A percentile compares a stretch with the other conserved stretches of the same genome.
These are phyloP conservation scores for Vitis vinifera DNA, from an alignment of 164 flowering plant genomes.

Conservation along the genomic window DNA sequence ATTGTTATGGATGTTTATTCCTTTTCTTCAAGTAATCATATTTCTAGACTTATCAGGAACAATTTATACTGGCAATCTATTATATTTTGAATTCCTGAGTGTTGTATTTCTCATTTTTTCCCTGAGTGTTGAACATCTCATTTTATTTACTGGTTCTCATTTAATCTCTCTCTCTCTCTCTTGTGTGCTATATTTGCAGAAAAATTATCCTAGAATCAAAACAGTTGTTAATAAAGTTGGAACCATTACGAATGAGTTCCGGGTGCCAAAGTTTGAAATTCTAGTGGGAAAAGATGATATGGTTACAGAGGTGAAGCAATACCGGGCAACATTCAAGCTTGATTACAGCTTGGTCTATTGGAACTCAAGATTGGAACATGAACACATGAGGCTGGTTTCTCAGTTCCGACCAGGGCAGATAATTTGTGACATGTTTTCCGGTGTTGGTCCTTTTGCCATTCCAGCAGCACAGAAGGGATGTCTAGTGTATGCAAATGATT, in stretches of 20 bases:
- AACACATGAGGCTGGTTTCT: conserved; percentile 82
- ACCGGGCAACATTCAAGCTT: conserved; percentile 92
- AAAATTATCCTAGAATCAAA: conserved; percentile 88
- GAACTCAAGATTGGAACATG: conserved; percentile 98
- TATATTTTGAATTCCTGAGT: background rate
- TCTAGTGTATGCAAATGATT: conserved; percentile 88
- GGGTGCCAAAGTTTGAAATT: conserved; percentile 93
- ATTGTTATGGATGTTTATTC: background rate
- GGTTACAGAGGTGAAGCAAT: conserved; percentile 97
- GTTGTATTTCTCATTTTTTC: background rate
- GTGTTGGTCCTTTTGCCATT: conserved; percentile 95
- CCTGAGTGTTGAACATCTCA: background rate
- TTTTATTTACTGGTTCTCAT: background rate
- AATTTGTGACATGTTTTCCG: conserved; percentile 97
- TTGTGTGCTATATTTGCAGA: conserved; percentile 42
- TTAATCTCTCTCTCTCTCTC: background rate
- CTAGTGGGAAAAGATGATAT: conserved; percentile 76
- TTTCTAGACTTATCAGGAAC: too few relatives aligned
- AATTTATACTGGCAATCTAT: background rate
- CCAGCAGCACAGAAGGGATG: conserved; percentile 98
- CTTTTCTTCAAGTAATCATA: background rate
- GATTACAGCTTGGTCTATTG: conserved; percentile 94
- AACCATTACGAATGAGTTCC: conserved; percentile 85
- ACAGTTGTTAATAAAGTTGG: conserved; percentile 97
- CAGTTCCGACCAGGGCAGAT: conserved; percentile 72